phyloP scores from a whole-genome alignment of 192 early-diverging fungal genomes.

The Ambispora gerdemannii region DNA sequence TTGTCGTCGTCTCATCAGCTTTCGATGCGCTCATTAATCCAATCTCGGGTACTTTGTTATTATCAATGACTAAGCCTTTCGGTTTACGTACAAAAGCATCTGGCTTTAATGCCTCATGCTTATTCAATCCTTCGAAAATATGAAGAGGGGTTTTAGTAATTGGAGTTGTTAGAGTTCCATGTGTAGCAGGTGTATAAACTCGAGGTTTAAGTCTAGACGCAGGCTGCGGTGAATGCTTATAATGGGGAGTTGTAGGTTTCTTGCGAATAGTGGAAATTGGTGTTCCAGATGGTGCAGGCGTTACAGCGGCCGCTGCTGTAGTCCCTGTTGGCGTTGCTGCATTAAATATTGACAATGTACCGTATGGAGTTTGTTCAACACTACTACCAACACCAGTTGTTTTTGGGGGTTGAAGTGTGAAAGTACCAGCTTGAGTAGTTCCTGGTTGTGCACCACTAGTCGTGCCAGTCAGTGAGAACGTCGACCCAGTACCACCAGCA shows the following conservation, averaged over 20 bases:
- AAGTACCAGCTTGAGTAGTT: constrained; percentile 21
- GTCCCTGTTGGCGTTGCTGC: constrained; percentile 28
- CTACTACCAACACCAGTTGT: neutral
- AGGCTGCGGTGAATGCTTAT: constrained; percentile 71
- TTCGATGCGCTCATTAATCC: neutral
- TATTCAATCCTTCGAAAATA: constrained; percentile 39
- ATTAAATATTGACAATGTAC: constrained; percentile 24
- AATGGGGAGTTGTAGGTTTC: constrained; percentile 64
- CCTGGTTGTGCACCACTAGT: constrained; percentile 27
- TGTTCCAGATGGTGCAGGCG: constrained; percentile 34
- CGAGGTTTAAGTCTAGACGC: constrained; percentile 66
- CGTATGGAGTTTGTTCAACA: neutral
- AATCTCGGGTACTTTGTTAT: neutral
- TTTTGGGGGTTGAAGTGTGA: neutral
- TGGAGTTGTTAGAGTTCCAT: constrained; percentile 1
- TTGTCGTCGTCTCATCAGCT: neutral
- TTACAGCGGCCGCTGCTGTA: constrained; percentile 28
- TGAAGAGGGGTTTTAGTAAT: neutral
- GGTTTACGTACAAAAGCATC: constrained; percentile 64
- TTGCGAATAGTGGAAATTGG: constrained; percentile 57
- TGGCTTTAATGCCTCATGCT: constrained; percentile 50
- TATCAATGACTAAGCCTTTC: constrained; percentile 63
- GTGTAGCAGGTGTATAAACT: constrained; percentile 20
- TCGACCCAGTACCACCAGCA: constrained; percentile 35
- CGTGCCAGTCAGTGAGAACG: constrained; percentile 34